Conservation (phyloP, 305 asterid genomes). For the Fraxinus albicans region DNA sequence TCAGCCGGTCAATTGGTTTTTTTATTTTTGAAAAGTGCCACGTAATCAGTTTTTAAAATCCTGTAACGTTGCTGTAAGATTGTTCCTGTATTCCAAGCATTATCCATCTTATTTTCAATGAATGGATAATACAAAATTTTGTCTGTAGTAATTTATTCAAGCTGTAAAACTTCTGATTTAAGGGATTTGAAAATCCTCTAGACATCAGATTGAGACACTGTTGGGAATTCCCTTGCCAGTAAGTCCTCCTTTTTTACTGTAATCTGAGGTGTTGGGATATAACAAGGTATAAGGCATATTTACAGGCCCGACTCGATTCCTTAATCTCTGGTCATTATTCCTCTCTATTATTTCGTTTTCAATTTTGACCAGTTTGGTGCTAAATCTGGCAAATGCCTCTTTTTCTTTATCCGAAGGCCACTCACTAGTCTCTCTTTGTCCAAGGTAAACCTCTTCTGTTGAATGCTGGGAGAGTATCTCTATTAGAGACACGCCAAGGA, state of each 20-base stretch:
- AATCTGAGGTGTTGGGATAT: conserved; percentile 29
- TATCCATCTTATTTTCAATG: not conserved
- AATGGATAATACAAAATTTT: not conserved
- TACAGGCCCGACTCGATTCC: conserved; percentile 45
- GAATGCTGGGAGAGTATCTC: conserved; percentile 51
- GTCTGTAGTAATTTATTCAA: not conserved
- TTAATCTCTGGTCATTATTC: conserved; percentile 39
- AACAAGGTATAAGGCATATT: conserved; percentile 48
- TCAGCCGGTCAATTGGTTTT: no score
- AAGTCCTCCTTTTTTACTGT: conserved; percentile 33
- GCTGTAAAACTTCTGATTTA: not conserved
- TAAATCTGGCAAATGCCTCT: conserved; percentile 36
- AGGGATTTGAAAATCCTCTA: not conserved
- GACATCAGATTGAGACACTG: conserved; percentile 39
- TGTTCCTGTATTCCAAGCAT: no score
- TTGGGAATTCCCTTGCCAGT: conserved; percentile 58
- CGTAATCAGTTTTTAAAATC: no score
- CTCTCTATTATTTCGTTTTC: conserved; percentile 35
- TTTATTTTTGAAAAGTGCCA: no score
- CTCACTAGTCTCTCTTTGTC: conserved; percentile 37
- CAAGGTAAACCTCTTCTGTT: conserved; percentile 48
- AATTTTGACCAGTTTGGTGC: conserved; percentile 31
- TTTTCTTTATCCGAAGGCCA: conserved; percentile 42
- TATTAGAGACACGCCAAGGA: conserved; percentile 42
- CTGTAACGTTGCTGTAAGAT: no score